Evolutionary conservation across 306 rosid species (phyloP).

Genomic region (Trifolium fragiferum): DNA sequence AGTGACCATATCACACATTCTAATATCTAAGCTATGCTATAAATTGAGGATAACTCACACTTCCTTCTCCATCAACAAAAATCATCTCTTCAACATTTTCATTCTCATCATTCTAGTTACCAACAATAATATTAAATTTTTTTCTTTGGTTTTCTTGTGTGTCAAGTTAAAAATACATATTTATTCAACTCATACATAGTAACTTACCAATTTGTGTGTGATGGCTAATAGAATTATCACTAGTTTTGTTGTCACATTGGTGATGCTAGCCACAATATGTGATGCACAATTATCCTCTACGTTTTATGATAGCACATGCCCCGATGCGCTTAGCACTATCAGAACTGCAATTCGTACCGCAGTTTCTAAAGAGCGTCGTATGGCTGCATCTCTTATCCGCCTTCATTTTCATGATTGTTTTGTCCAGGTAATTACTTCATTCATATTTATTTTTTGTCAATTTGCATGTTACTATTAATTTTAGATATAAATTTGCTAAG

Average conservation of each 20-base stretch:
- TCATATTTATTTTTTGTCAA: neutral
- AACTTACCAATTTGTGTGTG: neutral
- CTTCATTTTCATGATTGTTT: constrained; percentile 53
- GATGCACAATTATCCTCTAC: constrained; percentile 56
- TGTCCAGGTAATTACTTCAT: constrained; percentile 39
- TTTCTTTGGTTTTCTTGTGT: neutral
- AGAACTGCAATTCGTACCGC: constrained; percentile 44
- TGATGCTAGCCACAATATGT: constrained; percentile 37
- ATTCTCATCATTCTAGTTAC: neutral
- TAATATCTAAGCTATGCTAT: neutral
- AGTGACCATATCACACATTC: neutral
- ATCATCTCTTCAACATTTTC: neutral
- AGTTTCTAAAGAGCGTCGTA: constrained; percentile 48
- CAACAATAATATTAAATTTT: neutral
- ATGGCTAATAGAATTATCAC: constrained; percentile 13
- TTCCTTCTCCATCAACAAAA: neutral
- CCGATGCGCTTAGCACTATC: constrained; percentile 58
- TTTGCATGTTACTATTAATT: neutral
- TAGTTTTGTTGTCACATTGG: constrained; percentile 24
- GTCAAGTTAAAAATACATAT: neutral
- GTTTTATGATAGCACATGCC: constrained; percentile 59
- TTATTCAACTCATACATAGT: neutral
- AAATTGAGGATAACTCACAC: neutral
- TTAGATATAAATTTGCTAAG: too few relatives aligned
- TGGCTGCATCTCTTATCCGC: constrained; percentile 49